phyloP scores from a whole-genome alignment of 208 protist genomes.

The Trypanosoma brucei region DNA sequence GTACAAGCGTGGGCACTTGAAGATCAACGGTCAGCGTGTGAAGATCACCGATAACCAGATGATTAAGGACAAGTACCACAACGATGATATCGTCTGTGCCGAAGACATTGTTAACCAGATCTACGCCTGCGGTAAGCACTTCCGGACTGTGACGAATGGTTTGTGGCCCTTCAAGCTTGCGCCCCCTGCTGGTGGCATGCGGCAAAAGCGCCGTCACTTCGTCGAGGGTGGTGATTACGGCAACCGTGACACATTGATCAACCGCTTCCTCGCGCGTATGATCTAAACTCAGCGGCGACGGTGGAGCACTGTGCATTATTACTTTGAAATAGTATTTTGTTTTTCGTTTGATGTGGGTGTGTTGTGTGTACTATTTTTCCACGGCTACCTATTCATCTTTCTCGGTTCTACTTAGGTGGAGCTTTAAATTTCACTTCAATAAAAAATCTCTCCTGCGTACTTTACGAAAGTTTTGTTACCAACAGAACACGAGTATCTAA shows the following conservation, averaged over 20 bases:
- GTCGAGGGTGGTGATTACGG: conserved; percentile 99
- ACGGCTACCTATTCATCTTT: too few species aligned
- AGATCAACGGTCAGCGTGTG: conserved; percentile 97
- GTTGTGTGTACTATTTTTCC: neutral
- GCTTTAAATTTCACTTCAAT: too few species aligned
- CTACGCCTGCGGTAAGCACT: conserved; percentile 97
- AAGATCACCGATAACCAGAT: conserved; percentile 95
- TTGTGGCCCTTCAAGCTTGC: conserved; percentile 99
- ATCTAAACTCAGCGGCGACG: conserved; percentile 83
- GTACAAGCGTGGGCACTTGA: conserved; percentile 99
- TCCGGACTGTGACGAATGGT: conserved; percentile 97
- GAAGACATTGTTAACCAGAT: conserved; percentile 99
- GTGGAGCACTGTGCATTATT: neutral
- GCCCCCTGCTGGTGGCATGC: conserved; percentile 94
- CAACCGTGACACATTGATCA: conserved; percentile 99
- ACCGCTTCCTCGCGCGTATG: conserved; percentile 96
- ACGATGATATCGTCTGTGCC: conserved; percentile 94
- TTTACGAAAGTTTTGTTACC: too few species aligned
- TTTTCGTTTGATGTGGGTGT: conserved; percentile 5
- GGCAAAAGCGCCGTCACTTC: conserved; percentile 96
- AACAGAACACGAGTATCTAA: too few species aligned
- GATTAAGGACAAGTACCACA: conserved; percentile 94
- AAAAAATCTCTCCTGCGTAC: too few species aligned
- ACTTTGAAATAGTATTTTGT: conserved; percentile 3
- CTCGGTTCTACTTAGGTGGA: too few species aligned